Percentiles rank a stretch among this genome's conserved stretches.
Conservation (phyloP, 2,329 filamentous ascomycete species). For the Sporothrix brunneoviolacea region DNA sequence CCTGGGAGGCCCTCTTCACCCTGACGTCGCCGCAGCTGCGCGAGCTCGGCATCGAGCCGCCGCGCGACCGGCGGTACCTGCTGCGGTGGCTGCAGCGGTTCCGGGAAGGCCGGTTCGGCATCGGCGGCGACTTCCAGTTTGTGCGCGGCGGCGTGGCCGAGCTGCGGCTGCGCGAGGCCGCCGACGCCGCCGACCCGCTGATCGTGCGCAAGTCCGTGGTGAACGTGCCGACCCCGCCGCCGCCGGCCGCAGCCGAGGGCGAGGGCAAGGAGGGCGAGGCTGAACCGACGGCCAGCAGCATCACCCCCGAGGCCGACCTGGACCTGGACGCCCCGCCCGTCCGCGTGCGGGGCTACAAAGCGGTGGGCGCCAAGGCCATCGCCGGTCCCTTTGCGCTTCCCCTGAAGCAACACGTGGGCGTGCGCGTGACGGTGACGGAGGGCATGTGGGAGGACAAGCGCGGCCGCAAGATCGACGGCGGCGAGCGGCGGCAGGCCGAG, state of each 20-base stretch:
- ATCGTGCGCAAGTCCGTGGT: conserved; percentile 46
- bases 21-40: conserved; percentile 70
- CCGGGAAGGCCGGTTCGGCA: conserved; percentile 66
- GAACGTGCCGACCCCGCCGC: conserved; percentile 39
- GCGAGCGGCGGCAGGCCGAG: conserved; percentile 82
- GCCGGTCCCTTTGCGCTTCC: conserved; percentile 67
- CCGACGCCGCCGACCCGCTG: conserved; percentile 26
- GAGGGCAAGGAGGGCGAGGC: conserved; percentile 22
- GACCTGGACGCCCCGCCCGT: conserved; percentile 22
- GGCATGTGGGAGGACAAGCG: conserved; percentile 88
- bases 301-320: neutral
- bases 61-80: conserved; percentile 75
- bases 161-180: conserved; percentile 40
- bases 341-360: conserved; percentile 57
- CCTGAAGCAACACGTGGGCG: conserved; percentile 58
- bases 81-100: conserved; percentile 84
- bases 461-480: conserved; percentile 90
- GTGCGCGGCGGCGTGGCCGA: conserved; percentile 54
- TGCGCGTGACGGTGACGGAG: conserved; percentile 65
- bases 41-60: conserved; percentile 79
- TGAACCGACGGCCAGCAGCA: no score
- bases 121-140: conserved; percentile 73
- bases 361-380: conserved; percentile 63
- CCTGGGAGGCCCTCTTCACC: conserved; percentile 86
- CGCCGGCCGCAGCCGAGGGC: neutral